These are phyloP conservation scores for Heterobasidion irregulare DNA, from an alignment of 1,284 basidiomycete species.

Conservation along the genomic window DNA sequence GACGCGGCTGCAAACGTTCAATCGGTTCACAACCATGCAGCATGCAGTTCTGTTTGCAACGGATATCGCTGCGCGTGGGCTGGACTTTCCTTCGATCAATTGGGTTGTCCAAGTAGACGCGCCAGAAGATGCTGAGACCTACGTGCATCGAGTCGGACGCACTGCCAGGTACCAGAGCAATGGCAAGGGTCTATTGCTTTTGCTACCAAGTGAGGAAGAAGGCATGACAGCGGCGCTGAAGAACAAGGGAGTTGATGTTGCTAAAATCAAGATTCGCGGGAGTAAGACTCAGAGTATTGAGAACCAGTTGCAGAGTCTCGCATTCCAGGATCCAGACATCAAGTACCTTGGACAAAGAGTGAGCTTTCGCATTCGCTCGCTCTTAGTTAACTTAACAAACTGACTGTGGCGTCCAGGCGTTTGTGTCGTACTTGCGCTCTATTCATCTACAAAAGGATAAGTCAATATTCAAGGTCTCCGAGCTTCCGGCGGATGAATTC, in stretches of 20 bases:
- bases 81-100: slow-evolving; percentile 95
- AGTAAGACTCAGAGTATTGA: slow-evolving; percentile 85
- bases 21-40: slow-evolving; percentile 72
- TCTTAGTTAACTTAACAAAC: neutral
- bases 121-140: slow-evolving; percentile 97
- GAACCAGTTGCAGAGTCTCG: slow-evolving; percentile 87
- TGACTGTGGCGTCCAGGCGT: slow-evolving; percentile 51
- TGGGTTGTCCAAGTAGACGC: slow-evolving; percentile 99
- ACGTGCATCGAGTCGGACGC: slow-evolving; percentile 94
- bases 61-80: slow-evolving; percentile 94
- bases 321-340: slow-evolving; percentile 94
- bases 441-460: slow-evolving; percentile 95
- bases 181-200: slow-evolving; percentile 80
- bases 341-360: slow-evolving; percentile 95
- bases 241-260: slow-evolving; percentile 69
- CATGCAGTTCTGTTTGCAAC: slow-evolving; percentile 88
- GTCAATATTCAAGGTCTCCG: slow-evolving; percentile 79
- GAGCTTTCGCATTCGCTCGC: slow-evolving; percentile 19
- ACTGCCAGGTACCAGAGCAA: slow-evolving; percentile 92
- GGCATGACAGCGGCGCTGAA: slow-evolving; percentile 74
- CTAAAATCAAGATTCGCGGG: slow-evolving; percentile 85
- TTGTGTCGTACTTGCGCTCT: slow-evolving; percentile 94
- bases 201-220: slow-evolving; percentile 88
- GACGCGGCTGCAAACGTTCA: slow-evolving; percentile 77
- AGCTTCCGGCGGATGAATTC: slow-evolving; percentile 78